phyloP scores from a whole-genome alignment of 768 basidiomycete genomes.

The Suillus spraguei region DNA sequence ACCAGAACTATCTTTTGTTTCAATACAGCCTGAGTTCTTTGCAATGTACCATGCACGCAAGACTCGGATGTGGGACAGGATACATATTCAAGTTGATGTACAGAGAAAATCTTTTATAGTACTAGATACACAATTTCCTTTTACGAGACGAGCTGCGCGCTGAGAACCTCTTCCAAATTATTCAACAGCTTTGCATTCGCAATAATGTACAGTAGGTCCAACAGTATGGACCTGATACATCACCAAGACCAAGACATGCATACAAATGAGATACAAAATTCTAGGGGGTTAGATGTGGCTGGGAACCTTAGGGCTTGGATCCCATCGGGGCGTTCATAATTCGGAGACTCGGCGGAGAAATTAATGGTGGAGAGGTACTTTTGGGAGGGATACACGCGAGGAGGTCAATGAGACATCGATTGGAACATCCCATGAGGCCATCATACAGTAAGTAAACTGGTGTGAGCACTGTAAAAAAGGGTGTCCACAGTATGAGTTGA shows the following conservation, averaged over 20 bases:
- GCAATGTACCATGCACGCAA: no score
- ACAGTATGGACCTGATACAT: constrained; percentile 4
- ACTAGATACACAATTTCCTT: no score
- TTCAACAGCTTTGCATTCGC: neutral
- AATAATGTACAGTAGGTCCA: neutral
- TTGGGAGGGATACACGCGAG: neutral
- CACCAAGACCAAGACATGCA: neutral
- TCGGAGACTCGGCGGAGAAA: neutral
- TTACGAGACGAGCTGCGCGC: no score
- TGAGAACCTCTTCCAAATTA: neutral
- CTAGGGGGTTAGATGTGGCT: neutral
- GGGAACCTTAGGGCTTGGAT: neutral
- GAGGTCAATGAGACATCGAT: neutral
- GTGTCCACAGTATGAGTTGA: constrained; percentile 24
- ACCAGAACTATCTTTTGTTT: no score
- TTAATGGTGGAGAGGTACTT: neutral
- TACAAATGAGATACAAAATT: neutral
- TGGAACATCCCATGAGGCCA: neutral
- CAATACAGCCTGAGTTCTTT: no score
- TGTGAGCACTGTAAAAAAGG: constrained; percentile 34
- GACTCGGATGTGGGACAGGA: no score
- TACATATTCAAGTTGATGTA: no score
- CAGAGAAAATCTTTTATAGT: no score
- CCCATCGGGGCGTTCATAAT: neutral
- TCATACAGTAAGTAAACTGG: constrained; percentile 24